Evolutionary conservation across 208 protist genomes (phyloP), one percentile per base, ranked within the genome.

Genomic region (Novymonas esmeraldas): DNA sequence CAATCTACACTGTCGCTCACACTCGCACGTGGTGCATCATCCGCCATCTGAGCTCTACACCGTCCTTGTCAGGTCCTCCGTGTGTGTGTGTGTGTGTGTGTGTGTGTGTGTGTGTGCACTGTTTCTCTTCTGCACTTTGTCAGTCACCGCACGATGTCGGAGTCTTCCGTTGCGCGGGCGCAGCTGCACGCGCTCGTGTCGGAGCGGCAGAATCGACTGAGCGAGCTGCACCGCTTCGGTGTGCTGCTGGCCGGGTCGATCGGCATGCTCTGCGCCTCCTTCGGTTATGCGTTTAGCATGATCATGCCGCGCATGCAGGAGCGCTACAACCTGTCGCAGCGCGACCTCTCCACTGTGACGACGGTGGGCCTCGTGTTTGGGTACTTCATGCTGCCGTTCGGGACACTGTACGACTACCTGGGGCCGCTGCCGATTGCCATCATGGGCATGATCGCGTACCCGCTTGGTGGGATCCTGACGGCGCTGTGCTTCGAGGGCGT

Each of bases 251-350:
- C 70, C 14, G 82, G 50, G 36, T 66, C 66, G 24, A 67, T 85
- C 10, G 81, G 73, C 62, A 84, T 66, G 31, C 70, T 85, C 46
- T 74, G 59, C 24, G 62, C 71, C 29, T 89, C 83, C 13, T 72
- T 76, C 22, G 61, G 59, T 22, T 88, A 86, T 70, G 72, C 79
- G 52, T 89, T 76, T 60, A 89, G 77, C 38, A 59, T 89, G n/a
- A 76, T 85, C 46, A 64, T 73, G 39, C 66, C 70, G 6, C 55
- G 49, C 26, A 42, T 92, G 26, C 78, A 87, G 50, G 64, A 52
- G 2, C 71, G 72, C 33, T 89, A 85, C 70, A 71, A 78, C 51
- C 73, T 87, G 34, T 76, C 73, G 22, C 76, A 82, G 69, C 78
- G 71, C 26, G 74, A 92, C 36, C 76, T 82, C 38, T 75, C 80